phyloP scores from a whole-genome alignment of 129 eudicot genomes.

The Centaurea solstitialis region DNA sequence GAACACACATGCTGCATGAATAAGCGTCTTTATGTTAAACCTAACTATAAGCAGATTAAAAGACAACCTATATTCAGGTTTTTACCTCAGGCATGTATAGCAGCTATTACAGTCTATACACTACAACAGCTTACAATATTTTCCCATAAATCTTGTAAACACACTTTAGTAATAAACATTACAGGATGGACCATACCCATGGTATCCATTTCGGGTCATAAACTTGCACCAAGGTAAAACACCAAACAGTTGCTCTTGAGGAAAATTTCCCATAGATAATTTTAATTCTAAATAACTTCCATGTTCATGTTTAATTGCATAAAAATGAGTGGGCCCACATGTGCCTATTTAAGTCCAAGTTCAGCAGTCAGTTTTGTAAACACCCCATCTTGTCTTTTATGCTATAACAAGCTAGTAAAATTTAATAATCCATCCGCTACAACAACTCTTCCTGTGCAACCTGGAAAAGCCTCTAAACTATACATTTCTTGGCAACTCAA shows the following conservation, averaged over 20 bases:
- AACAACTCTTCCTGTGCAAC: background rate
- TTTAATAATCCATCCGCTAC: background rate
- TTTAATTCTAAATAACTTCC: background rate
- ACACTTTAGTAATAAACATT: background rate
- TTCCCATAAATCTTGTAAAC: background rate
- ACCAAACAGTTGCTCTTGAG: background rate
- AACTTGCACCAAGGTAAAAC: background rate
- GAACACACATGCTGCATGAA: background rate
- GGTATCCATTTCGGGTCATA: background rate
- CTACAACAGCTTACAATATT: background rate
- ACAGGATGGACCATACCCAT: background rate
- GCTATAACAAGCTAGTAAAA: background rate
- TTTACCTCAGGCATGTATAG: background rate
- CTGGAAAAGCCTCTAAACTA: background rate
- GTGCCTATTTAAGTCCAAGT: background rate
- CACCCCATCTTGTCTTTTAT: background rate
- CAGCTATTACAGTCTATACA: background rate
- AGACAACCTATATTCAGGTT: background rate
- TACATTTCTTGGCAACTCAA: background rate
- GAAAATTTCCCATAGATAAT: background rate
- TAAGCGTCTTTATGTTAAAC: background rate
- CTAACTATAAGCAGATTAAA: background rate
- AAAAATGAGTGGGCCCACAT: background rate
- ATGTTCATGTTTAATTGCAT: background rate
- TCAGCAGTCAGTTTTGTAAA: background rate